Evolutionary conservation across 805 yeast species (phyloP).

Genomic region (Huiozyma sinensis): DNA sequence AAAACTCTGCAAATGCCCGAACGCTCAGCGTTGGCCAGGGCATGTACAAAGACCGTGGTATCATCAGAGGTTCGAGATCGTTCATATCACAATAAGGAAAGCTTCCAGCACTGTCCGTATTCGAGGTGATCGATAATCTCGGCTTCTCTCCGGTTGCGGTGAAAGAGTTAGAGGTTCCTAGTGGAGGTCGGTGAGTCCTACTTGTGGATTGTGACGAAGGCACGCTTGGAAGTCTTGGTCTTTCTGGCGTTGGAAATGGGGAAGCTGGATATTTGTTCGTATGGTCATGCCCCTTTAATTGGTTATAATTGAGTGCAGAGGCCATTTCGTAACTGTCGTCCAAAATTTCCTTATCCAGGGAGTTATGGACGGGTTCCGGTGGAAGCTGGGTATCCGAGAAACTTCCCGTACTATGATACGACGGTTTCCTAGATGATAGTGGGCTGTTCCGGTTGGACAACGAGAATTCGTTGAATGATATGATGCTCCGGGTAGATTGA

Average conservation of each 20-base stretch:
- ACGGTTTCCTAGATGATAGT: conserved; percentile 19
- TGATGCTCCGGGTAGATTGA: conserved; percentile 4
- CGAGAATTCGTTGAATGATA: conserved; percentile 9
- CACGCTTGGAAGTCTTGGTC: neutral
- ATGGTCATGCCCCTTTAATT: neutral
- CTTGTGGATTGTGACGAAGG: no score
- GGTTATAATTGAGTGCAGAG: neutral
- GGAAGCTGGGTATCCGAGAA: conserved; percentile 11
- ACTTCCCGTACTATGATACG: conserved; percentile 5
- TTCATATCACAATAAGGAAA: conserved; percentile 3
- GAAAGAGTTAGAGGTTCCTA: no score
- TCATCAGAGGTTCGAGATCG: conserved; percentile 46
- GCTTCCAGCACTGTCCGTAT: conserved; percentile 8
- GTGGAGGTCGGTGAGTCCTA: no score
- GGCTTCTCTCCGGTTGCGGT: neutral
- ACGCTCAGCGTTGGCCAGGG: conserved; percentile 57
- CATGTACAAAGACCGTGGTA: conserved; percentile 58
- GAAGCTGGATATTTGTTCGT: neutral
- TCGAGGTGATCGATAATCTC: conserved; percentile 6
- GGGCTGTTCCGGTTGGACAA: conserved; percentile 16
- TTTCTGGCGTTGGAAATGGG: neutral
- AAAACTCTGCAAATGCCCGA: conserved; percentile 57
- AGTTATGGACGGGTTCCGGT: conserved; percentile 5
- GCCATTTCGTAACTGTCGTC: conserved; percentile 2
- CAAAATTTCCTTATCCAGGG: conserved; percentile 17